A percentile compares a stretch with the other conserved stretches of the same genome.
Evolutionary conservation across 2,329 filamentous ascomycete genomes (phyloP).

Genomic region (Zelopaecilomyces penicillatus): DNA sequence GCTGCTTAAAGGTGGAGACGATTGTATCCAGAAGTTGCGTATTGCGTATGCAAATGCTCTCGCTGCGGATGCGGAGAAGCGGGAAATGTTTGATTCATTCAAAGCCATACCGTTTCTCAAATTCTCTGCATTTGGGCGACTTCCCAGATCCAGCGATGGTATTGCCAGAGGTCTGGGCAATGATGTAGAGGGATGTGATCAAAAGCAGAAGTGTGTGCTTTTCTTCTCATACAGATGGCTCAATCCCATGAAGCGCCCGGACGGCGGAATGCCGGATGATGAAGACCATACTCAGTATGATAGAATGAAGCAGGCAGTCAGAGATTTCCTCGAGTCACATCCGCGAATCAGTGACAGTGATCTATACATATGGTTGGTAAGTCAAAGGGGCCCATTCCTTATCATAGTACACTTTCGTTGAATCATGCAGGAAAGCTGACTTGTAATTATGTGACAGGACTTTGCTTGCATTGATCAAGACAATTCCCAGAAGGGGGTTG

Average conservation of each 20-base stretch:
- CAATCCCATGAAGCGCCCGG: conserved; percentile 6
- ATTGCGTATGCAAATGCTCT: conserved; percentile 16
- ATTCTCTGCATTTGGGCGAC: conserved; percentile 15
- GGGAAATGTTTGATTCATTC: conserved; percentile 18
- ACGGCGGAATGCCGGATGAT: conserved; percentile 19
- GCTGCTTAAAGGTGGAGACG: conserved; percentile 14
- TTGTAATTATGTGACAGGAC: conserved; percentile 18
- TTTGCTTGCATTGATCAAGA: conserved; percentile 30
- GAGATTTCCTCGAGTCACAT: conserved; percentile 19
- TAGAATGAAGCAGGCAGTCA: conserved; percentile 20
- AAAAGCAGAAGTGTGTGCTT: conserved; percentile 12
- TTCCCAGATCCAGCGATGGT: conserved; percentile 19
- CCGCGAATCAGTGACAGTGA: conserved; percentile 13
- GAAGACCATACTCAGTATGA: conserved; percentile 21
- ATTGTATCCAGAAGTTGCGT: conserved; percentile 15
- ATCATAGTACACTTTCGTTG: no score
- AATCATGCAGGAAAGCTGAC: background rate
- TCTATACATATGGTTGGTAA: conserved; percentile 22
- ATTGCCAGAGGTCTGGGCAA: conserved; percentile 8
- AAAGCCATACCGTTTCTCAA: conserved; percentile 21
- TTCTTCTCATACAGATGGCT: conserved; percentile 30
- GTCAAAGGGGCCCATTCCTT: background rate
- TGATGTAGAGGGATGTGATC: conserved; percentile 9
- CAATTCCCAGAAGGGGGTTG: conserved; percentile 22
- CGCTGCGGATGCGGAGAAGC: conserved; percentile 14